Percentiles rank a stretch among this genome's conserved stretches.
Evolutionary conservation across 2,329 filamentous ascomycete species (phyloP).

Genomic region (Colletotrichum australisinense): DNA sequence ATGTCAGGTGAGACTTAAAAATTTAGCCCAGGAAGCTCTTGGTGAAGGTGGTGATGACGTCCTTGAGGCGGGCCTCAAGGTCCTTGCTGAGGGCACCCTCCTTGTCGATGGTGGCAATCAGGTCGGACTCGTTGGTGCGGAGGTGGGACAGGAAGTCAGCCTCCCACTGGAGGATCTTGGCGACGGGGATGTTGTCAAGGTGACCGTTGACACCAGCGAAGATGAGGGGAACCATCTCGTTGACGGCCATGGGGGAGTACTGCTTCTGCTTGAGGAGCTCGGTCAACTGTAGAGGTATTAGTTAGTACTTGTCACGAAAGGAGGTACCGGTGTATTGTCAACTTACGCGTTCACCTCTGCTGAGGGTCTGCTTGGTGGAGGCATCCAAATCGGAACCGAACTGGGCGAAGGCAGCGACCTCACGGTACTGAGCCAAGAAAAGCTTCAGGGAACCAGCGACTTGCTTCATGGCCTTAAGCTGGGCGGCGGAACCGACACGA

Average conservation of each 20-base stretch:
- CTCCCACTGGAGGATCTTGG: conserved; percentile 95
- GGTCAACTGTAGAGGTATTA: conserved; percentile 69
- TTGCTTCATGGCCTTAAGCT: conserved; percentile 99
- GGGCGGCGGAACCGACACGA: conserved; percentile 98
- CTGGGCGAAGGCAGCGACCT: conserved; percentile 99
- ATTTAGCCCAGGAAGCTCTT: conserved; percentile 84
- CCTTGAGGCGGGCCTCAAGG: conserved; percentile 83
- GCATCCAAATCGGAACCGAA: conserved; percentile 99
- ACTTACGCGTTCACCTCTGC: conserved; percentile 96
- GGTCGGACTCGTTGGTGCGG: conserved; percentile 87
- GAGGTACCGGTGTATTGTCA: conserved; percentile 1
- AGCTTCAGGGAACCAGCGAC: conserved; percentile 99
- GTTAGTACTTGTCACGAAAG: neutral
- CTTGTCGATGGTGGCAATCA: conserved; percentile 90
- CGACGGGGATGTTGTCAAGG: conserved; percentile 89
- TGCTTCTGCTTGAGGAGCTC: conserved; percentile 99
- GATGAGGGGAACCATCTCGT: conserved; percentile 99
- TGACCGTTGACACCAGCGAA: conserved; percentile 98
- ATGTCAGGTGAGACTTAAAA: conserved; percentile 45
- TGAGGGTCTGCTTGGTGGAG: conserved; percentile 97
- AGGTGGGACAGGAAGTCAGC: conserved; percentile 92
- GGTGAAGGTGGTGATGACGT: conserved; percentile 83
- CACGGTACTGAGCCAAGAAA: conserved; percentile 99
- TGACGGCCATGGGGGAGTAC: conserved; percentile 97
- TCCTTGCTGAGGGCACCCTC: conserved; percentile 98